These are phyloP conservation scores for Hypocreales sp. DNA, from an alignment of 2,329 filamentous ascomycete species.

Conservation along the genomic window DNA sequence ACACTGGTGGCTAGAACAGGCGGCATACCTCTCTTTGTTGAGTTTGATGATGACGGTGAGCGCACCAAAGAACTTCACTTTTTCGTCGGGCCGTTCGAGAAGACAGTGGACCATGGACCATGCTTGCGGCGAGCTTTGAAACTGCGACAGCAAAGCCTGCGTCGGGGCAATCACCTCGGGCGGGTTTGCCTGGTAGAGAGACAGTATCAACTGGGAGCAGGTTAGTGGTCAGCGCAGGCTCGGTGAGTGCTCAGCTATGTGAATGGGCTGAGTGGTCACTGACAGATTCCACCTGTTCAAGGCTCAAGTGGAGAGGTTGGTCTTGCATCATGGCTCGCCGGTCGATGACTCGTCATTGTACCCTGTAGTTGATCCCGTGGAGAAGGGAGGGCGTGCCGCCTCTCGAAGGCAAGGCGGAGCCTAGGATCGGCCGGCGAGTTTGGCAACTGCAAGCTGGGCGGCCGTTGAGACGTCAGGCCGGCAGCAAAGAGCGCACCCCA, in stretches of 20 bases:
- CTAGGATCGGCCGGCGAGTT: too few species aligned
- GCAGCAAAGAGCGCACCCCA: too few species aligned
- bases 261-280: constrained; percentile 2
- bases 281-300: constrained; percentile 11
- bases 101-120: constrained; percentile 77
- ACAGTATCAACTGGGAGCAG: constrained; percentile 27
- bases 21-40: constrained; percentile 62
- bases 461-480: too few species aligned
- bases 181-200: constrained; percentile 35
- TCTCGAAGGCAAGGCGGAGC: too few species aligned
- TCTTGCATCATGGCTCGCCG: constrained; percentile 5
- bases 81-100: constrained; percentile 50
- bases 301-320: constrained; percentile 5
- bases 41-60: constrained; percentile 89
- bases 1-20: too few species aligned
- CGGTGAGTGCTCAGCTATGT: too few species aligned
- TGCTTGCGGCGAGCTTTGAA: constrained; percentile 67
- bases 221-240: neutral
- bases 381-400: too few species aligned
- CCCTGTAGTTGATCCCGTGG: neutral
- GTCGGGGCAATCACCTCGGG: constrained; percentile 31
- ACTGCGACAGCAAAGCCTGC: constrained; percentile 60
- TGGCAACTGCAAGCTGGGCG: too few species aligned
- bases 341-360: constrained; percentile 1
- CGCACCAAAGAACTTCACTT: constrained; percentile 83